These are phyloP conservation scores for Echinosophora koreensis DNA, from an alignment of 306 rosid species.

Conservation along the genomic window DNA sequence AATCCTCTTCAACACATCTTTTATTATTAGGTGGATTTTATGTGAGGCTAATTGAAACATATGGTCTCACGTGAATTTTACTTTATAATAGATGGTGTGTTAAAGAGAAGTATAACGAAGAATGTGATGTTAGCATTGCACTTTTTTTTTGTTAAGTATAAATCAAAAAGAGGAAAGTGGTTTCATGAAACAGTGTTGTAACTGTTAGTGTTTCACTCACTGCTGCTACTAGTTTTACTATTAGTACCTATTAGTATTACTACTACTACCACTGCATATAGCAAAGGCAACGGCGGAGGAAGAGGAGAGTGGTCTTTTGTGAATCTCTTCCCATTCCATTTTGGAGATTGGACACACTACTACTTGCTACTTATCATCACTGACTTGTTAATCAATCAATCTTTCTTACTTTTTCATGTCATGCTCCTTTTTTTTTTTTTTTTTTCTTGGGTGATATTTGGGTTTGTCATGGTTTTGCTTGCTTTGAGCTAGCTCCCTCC, in stretches of 20 bases:
- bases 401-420: background rate
- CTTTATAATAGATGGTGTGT: too few relatives aligned
- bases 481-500: conserved; percentile 34
- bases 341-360: conserved; percentile 35
- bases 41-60: too few relatives aligned
- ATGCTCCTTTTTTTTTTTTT: background rate
- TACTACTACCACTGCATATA: background rate
- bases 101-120: too few relatives aligned
- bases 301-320: conserved; percentile 39
- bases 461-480: conserved; percentile 47
- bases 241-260: background rate
- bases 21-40: too few relatives aligned
- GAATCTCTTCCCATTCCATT: conserved; percentile 48
- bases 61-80: too few relatives aligned
- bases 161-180: background rate
- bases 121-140: too few relatives aligned
- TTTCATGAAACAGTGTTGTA: background rate
- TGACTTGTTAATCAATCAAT: conserved; percentile 46
- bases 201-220: background rate
- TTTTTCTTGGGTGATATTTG: conserved; percentile 28
- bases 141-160: background rate
- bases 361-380: background rate
- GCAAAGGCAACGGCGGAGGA: conserved; percentile 18
- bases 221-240: background rate
- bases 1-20: too few relatives aligned